Conservation (phyloP, 768 basidiomycete genomes). For the Tulasnella sp. region DNA sequence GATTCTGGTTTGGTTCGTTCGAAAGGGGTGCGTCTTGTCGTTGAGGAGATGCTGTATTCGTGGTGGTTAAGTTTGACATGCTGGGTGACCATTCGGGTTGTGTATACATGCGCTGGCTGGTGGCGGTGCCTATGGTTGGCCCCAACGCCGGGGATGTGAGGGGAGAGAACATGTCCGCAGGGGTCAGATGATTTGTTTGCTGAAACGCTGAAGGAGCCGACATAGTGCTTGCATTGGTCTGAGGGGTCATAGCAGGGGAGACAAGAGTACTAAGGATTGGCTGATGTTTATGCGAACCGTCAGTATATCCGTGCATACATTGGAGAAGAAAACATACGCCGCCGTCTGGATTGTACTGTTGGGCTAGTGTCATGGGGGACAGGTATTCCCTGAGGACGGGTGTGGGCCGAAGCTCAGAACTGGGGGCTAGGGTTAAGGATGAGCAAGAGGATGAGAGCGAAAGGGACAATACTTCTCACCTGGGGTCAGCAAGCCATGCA, state of each 20-base stretch:
- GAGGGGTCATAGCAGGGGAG: constrained; percentile 15
- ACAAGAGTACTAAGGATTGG: neutral
- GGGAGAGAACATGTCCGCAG: constrained; percentile 42
- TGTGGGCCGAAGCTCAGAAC: constrained; percentile 42
- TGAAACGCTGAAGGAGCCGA: constrained; percentile 14
- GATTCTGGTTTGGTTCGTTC: neutral
- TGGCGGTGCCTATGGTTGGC: constrained; percentile 18
- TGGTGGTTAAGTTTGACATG: constrained; percentile 14
- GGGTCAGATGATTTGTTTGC: constrained; percentile 30
- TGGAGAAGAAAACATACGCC: too few relatives aligned
- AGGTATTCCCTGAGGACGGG: constrained; percentile 22
- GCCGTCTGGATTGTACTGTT: too few relatives aligned
- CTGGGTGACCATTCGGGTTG: constrained; percentile 16
- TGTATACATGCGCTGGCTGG: constrained; percentile 3
- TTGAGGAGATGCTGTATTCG: constrained; percentile 19
- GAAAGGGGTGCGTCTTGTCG: constrained; percentile 18
- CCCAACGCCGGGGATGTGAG: constrained; percentile 31
- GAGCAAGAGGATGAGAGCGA: constrained; percentile 19
- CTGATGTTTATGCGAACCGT: too few relatives aligned
- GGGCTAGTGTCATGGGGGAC: constrained; percentile 21
- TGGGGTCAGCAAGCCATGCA: constrained; percentile 54
- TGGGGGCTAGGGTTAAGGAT: constrained; percentile 30
- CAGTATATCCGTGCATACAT: too few relatives aligned
- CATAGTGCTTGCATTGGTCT: constrained; percentile 3
- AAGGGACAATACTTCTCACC: constrained; percentile 31